Evolutionary conservation across 2,329 filamentous ascomycete species (phyloP), one percentile per base, ranked within the genome.

Genomic region (Monosporascus sp.): DNA sequence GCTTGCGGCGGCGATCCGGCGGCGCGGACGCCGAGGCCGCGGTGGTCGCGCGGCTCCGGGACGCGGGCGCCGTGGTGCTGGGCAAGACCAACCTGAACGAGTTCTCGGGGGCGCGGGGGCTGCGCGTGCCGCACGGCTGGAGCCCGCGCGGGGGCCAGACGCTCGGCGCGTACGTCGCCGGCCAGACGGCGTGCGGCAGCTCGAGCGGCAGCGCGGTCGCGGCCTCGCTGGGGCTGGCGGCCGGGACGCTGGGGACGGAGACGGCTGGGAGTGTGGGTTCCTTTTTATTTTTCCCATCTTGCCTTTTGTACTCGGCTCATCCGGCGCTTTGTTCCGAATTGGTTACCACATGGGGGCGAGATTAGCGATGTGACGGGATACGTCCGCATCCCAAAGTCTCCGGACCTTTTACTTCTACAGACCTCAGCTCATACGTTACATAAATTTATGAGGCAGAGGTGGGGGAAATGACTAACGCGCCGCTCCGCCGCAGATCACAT

Each of bases 141-240:
- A 83, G 77, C 48, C 78, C 83, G 0, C 74, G 81, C 52, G 82
- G 82, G 8, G 84, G 83, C 1, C 84, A 88, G 63, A 78, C 77
- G 0, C 75, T 75, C 50, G 84, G 70, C 14, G 83, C 82, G 0
- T 88, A 86, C 62, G 81, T 79, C 59, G 76, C 78, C 0, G 68
- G 75, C 5, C 80, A 85, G 62, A 81, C 85, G 60, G 84, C 85
- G 0, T 76, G 71, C 50, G 83, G 83, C 11, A 84, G 80, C 57
- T 83, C 79, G 5, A 81, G 75, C 53, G 86, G 83, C 1, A 83
- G 77, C 58, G 85, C 73, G 41, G 85, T 88, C 0, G 72, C 77
- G 6, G 76, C 75, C 24, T 80, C 81, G 31, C 66, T 88, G 22
- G 85, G 83, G 1, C 73, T 88, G 2, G 80, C 82, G 0, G 70